Evolutionary conservation across 176 grass and related monocot species (phyloP).

Genomic region (Lolium perenne): DNA sequence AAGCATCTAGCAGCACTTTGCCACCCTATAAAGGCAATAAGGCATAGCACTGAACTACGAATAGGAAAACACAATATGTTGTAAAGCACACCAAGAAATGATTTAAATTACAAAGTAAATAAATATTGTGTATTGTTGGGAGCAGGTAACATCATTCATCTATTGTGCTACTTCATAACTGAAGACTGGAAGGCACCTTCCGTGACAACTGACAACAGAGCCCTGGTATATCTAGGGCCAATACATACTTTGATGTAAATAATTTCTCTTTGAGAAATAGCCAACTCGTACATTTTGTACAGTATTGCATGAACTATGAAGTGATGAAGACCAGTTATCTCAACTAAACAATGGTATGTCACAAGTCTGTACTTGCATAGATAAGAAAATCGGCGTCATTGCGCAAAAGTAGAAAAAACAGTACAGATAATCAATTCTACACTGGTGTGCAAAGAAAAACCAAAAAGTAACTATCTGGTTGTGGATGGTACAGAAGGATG

Average conservation of each 20-base stretch:
- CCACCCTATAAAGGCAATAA: neutral
- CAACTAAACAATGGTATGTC: slow-evolving; percentile 18
- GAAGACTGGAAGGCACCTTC: slow-evolving; percentile 17
- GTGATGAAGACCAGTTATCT: neutral
- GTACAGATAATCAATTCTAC: neutral
- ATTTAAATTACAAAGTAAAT: slow-evolving; percentile 17
- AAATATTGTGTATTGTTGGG: slow-evolving; percentile 5
- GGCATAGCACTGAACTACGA: too few relatives aligned
- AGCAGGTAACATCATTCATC: slow-evolving; percentile 20
- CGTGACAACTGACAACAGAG: slow-evolving; percentile 17
- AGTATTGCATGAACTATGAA: neutral
- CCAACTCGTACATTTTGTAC: neutral
- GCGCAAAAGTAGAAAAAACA: neutral
- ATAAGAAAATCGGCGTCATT: neutral
- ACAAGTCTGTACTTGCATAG: neutral
- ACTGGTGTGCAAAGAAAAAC: slow-evolving; percentile 10
- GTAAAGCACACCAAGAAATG: neutral
- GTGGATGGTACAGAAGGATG: slow-evolving; percentile 11
- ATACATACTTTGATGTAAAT: neutral
- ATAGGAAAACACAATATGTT: too few relatives aligned
- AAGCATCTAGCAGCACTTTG: neutral
- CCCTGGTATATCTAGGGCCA: neutral
- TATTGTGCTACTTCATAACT: neutral
- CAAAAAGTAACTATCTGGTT: neutral
- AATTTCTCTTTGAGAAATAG: slow-evolving; percentile 2